Percentiles rank a stretch among this genome's conserved stretches.
Evolutionary conservation across 1,284 basidiomycete species (phyloP).

Genomic region (Moesziomyces sp.): DNA sequence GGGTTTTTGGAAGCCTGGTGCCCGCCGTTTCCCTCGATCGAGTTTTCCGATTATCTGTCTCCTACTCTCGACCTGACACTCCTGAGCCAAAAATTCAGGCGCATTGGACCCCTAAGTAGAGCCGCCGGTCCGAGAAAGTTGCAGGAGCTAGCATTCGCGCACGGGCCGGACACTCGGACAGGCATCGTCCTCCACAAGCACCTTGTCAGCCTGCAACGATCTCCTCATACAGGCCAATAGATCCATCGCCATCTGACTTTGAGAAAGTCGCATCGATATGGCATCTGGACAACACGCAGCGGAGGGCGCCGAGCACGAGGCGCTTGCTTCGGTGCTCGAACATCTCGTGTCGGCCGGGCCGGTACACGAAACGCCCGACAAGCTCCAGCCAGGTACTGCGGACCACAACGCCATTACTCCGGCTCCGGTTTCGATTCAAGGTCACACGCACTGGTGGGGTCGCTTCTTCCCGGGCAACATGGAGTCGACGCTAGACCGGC

Average conservation of each 20-base stretch:
- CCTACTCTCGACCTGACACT: neutral
- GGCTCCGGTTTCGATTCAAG: slow-evolving; percentile 20
- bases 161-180: no score
- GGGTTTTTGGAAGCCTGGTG: neutral
- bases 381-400: slow-evolving; percentile 16
- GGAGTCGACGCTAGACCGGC: slow-evolving; percentile 41
- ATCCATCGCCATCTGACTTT: no score
- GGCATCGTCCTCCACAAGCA: no score
- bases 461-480: slow-evolving; percentile 44
- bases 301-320: slow-evolving; percentile 33
- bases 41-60: neutral
- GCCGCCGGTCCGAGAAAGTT: neutral
- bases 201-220: no score
- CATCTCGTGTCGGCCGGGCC: slow-evolving; percentile 42
- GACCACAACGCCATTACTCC: slow-evolving; percentile 44
- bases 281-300: neutral
- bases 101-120: neutral
- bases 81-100: neutral
- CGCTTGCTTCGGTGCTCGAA: slow-evolving; percentile 39
- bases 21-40: slow-evolving; percentile 8
- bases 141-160: no score
- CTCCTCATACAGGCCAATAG: no score
- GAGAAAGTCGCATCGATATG: neutral
- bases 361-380: slow-evolving; percentile 24
- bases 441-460: slow-evolving; percentile 39